Percentiles rank a stretch among this genome's conserved stretches.
Evolutionary conservation across 1,284 basidiomycete species (phyloP).

Genomic region (Phlebopus sp.): DNA sequence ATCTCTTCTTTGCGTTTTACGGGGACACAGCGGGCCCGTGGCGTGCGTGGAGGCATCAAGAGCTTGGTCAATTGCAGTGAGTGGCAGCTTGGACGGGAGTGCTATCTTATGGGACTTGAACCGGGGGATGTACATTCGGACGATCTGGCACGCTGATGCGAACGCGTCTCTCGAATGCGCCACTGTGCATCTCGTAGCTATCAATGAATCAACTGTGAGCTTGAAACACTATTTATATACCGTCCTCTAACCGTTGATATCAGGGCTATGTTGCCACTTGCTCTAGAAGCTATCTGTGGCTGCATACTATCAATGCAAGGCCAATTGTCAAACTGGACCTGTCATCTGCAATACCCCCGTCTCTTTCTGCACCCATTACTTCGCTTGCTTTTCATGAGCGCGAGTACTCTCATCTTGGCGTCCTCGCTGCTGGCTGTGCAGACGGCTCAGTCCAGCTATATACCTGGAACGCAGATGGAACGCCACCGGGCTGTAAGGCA

Average conservation of each 20-base stretch:
- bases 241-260: conserved; percentile 6
- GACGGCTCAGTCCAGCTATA: conserved; percentile 67
- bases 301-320: conserved; percentile 83
- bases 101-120: conserved; percentile 93
- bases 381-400: conserved; percentile 79
- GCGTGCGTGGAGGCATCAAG: conserved; percentile 73
- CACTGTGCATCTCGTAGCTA: conserved; percentile 66
- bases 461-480: conserved; percentile 76
- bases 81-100: conserved; percentile 82
- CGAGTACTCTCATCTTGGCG: conserved; percentile 67
- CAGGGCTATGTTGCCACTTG: conserved; percentile 85
- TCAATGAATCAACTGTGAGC: conserved; percentile 84
- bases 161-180: conserved; percentile 32
- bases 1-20: conserved; percentile 69
- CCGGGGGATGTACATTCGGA: conserved; percentile 70
- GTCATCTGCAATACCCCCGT: conserved; percentile 36
- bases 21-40: conserved; percentile 71
- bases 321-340: conserved; percentile 68
- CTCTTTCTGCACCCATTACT: conserved; percentile 48
- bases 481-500: conserved; percentile 57
- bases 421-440: conserved; percentile 65
- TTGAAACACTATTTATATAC: not conserved
- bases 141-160: conserved; percentile 66
- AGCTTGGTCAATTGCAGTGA: conserved; percentile 82
- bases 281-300: conserved; percentile 59